These are phyloP conservation scores for Huntiella omanensis DNA, from an alignment of 2,329 filamentous ascomycete species.

Conservation along the genomic window DNA sequence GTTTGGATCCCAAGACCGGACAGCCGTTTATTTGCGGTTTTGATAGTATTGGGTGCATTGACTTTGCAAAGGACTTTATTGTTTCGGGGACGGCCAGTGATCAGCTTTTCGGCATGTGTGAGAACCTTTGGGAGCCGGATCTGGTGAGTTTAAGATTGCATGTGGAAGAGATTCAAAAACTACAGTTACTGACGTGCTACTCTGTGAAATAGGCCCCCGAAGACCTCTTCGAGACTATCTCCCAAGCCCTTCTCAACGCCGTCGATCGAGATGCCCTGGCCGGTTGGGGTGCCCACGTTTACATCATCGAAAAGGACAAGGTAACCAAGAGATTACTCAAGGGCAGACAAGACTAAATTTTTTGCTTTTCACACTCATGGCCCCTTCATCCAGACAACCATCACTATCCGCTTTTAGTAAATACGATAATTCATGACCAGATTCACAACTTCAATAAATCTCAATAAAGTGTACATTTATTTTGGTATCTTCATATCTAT, in stretches of 20 bases:
- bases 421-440: conserved; percentile 11
- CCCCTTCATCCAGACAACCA: conserved; percentile 5
- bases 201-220: conserved; percentile 48
- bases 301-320: conserved; percentile 99
- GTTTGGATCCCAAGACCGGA: conserved; percentile 81
- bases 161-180: not conserved
- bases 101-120: conserved; percentile 96
- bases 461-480: not conserved
- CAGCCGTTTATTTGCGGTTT: conserved; percentile 98
- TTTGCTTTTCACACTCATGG: not conserved
- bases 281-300: conserved; percentile 96
- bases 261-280: conserved; percentile 93
- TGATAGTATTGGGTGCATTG: conserved; percentile 97
- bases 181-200: not conserved
- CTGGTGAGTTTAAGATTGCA: conserved; percentile 40
- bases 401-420: not conserved
- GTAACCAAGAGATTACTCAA: conserved; percentile 97
- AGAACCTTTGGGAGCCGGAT: conserved; percentile 94
- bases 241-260: conserved; percentile 84
- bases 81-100: conserved; percentile 91
- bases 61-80: conserved; percentile 99
- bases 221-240: conserved; percentile 95
- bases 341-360: conserved; percentile 71
- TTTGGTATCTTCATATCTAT: too few species aligned
- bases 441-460: not conserved